Evolutionary conservation across 2,329 filamentous ascomycete species (phyloP), one percentile per base, ranked within the genome.

Genomic region (Aspergillus texensis): DNA sequence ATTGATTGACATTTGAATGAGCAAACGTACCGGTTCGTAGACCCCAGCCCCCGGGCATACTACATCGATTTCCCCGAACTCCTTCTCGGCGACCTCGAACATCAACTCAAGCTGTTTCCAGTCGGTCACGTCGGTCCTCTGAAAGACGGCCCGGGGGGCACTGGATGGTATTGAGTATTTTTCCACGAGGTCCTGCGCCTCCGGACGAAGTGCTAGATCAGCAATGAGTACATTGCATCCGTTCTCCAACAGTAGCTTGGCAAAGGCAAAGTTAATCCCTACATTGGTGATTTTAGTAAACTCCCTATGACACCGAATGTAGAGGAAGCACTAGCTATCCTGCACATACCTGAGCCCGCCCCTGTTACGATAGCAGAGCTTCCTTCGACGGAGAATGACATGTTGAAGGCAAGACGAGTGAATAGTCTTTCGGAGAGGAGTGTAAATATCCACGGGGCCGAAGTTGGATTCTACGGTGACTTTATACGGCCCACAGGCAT

Each of bases 291-390:
- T 19, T 57, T 57, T 62, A 62, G 54, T 58, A 55, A 45, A 30
- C 21, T 14, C 10, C 6, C 10, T 53, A 6, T 58, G 39, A 9
- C 39, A n/a, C 16, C 6, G 19, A 41, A 24, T 46, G 32, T 53
- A 46, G 36, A 11, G 19, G 52, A 39, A 24, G n/a, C 48, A 46
- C 14, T 32, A 19, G n/a, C 1, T 26, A 45, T 36, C 34, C 41
- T 57, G 19, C 55, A 71, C 73, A 64, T 72, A 81, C 84, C 84
- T 54, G 83, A 85, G 30, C 84, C 84, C 45, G 82, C 84, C 36
- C 84, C 84, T 12, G 84, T 86, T 34, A 86, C 75, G 54, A 86
- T 83, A 14, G 84, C 84, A 14, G 82, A 80, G 69, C 81, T 83
- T 57, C 79, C 80, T 58, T 78, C 69, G 24, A 84, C 78, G 16